A percentile compares a stretch with the other conserved stretches of the same genome.
Evolutionary conservation across 2,329 filamentous ascomycete genomes (phyloP).

Genomic region (Aspergillus sojae): DNA sequence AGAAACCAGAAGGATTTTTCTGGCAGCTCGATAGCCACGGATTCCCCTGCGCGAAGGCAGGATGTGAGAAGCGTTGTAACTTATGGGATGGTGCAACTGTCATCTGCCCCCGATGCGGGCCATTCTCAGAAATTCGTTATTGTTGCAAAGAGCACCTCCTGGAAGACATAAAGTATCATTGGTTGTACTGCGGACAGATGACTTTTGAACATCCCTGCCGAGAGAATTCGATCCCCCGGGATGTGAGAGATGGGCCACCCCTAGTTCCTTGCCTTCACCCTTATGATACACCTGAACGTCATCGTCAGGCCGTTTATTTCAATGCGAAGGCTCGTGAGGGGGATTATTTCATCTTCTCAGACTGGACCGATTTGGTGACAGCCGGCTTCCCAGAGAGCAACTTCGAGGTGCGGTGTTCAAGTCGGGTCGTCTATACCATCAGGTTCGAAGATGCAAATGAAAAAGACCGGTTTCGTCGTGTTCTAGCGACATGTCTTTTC

Average conservation of each 20-base stretch:
- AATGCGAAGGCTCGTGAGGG: constrained; percentile 24
- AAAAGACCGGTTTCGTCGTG: constrained; percentile 39
- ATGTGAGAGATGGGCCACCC: constrained; percentile 24
- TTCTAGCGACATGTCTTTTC: constrained; percentile 36
- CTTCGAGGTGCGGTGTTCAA: constrained; percentile 26
- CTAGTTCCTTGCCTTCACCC: constrained; percentile 30
- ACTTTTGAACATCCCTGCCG: constrained; percentile 26
- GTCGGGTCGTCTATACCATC: constrained; percentile 22
- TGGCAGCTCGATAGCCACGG: constrained; percentile 54
- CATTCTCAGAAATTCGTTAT: constrained; percentile 42
- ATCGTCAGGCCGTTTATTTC: constrained; percentile 39
- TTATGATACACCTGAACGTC: constrained; percentile 39
- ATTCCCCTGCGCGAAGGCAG: constrained; percentile 41
- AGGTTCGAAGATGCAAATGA: constrained; percentile 26
- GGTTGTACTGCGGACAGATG: constrained; percentile 27
- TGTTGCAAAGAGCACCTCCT: constrained; percentile 41
- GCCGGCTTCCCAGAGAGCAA: constrained; percentile 16
- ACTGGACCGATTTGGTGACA: constrained; percentile 23
- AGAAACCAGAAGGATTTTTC: constrained; percentile 26
- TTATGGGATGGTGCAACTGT: constrained; percentile 33
- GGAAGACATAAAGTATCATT: constrained; percentile 40
- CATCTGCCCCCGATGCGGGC: constrained; percentile 45
- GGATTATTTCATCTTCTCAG: constrained; percentile 42
- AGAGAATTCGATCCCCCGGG: constrained; percentile 23
- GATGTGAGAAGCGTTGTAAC: constrained; percentile 35